phyloP scores from a whole-genome alignment of 2,329 filamentous ascomycete genomes.

The Thielaviopsis populi region DNA sequence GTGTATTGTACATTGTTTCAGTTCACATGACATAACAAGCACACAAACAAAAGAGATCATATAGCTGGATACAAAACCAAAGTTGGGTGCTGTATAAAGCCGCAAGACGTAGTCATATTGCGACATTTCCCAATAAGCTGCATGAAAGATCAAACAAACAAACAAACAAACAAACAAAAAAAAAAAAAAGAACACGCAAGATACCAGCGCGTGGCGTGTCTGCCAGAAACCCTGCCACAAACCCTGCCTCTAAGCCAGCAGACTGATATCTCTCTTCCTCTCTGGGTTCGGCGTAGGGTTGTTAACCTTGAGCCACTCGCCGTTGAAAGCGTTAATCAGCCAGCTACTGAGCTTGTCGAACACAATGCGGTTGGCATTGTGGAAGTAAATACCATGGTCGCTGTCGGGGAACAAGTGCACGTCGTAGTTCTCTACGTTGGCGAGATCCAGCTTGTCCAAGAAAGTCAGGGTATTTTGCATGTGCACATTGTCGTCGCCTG shows the following conservation, averaged over 20 bases:
- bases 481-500: slow-evolving; percentile 96
- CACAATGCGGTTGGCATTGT: slow-evolving; percentile 80
- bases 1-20: neutral
- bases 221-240: neutral
- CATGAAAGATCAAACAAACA: neutral
- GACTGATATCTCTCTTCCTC: slow-evolving; percentile 14
- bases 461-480: slow-evolving; percentile 84
- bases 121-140: neutral
- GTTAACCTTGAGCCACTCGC: slow-evolving; percentile 62
- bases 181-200: neutral
- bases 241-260: neutral
- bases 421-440: slow-evolving; percentile 80
- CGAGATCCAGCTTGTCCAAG: slow-evolving; percentile 72
- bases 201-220: neutral
- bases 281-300: slow-evolving; percentile 33
- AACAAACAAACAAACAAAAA: neutral
- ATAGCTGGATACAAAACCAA: too few species aligned
- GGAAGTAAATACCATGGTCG: slow-evolving; percentile 88
- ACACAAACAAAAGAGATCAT: neutral
- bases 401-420: slow-evolving; percentile 94
- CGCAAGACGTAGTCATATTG: neutral
- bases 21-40: neutral
- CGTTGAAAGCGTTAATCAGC: slow-evolving; percentile 95
- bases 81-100: too few species aligned
- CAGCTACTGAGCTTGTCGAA: slow-evolving; percentile 87